Evolutionary conservation across 805 yeast species (phyloP).

Genomic region (Debaryomyces tyrocola): DNA sequence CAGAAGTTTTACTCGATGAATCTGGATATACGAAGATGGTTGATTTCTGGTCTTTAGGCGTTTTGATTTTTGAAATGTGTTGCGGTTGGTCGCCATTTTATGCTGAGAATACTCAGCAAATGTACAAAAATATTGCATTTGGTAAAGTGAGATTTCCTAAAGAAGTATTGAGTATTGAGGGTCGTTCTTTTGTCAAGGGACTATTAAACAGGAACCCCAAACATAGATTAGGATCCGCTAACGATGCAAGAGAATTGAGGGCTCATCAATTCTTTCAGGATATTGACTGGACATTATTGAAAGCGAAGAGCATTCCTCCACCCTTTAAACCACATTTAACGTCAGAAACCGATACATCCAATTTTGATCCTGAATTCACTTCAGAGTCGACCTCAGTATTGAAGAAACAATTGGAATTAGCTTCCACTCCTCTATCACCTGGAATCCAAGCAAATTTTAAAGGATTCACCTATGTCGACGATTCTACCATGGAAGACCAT

Average conservation of each 20-base stretch:
- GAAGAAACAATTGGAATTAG: constrained; percentile 62
- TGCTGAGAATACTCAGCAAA: constrained; percentile 96
- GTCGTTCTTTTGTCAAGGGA: constrained; percentile 94
- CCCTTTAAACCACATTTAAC: constrained; percentile 94
- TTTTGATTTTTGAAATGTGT: constrained; percentile 96
- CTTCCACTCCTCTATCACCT: constrained; percentile 84
- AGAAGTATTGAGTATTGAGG: constrained; percentile 90
- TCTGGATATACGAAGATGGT: constrained; percentile 98
- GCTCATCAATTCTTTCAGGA: constrained; percentile 92
- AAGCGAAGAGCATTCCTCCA: constrained; percentile 84
- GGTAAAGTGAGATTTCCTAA: constrained; percentile 97
- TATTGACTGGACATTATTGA: constrained; percentile 83
- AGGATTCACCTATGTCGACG: constrained; percentile 96
- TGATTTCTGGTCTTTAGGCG: constrained; percentile 98
- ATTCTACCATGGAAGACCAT: constrained; percentile 86
- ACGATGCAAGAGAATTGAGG: constrained; percentile 89
- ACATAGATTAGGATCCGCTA: constrained; percentile 87
- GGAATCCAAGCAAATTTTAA: constrained; percentile 95
- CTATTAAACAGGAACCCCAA: constrained; percentile 92
- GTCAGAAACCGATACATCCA: constrained; percentile 91
- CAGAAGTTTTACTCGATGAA: constrained; percentile 93
- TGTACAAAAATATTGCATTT: constrained; percentile 98
- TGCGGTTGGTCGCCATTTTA: constrained; percentile 99
- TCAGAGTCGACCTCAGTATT: constrained; percentile 83
- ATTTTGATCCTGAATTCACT: constrained; percentile 97